Conservation (phyloP, 192 early-diverging fungal genomes). For the Backusella morwellensis region DNA sequence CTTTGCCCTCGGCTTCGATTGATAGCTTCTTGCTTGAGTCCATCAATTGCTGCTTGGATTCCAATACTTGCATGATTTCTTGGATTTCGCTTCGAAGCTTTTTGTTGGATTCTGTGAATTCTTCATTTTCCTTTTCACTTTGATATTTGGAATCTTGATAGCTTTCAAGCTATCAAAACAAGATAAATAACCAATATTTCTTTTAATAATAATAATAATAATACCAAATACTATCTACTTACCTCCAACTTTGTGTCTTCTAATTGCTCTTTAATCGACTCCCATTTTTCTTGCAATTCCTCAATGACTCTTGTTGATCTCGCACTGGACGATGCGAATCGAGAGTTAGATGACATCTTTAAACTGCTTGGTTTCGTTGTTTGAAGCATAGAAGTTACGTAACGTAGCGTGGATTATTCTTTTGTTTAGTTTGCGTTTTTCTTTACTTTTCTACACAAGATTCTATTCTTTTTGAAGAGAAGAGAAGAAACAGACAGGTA, state of each 20-base stretch:
- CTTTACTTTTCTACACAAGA: not conserved
- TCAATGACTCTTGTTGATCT: slow-evolving; percentile 4
- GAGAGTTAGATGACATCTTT: slow-evolving; percentile 1
- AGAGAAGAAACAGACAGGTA: not conserved
- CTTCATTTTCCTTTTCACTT: slow-evolving; percentile 4
- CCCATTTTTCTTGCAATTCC: not conserved
- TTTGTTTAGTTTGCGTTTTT: not conserved
- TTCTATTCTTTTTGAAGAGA: not conserved
- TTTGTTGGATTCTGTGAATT: not conserved
- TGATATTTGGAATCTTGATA: slow-evolving; percentile 1
- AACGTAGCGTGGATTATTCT: not conserved
- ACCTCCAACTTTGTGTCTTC: not conserved
- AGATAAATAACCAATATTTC: not conserved
- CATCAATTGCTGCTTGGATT: not conserved
- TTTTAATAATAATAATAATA: not conserved
- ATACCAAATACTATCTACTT: not conserved
- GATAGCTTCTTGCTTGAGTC: not conserved
- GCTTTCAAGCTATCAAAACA: not conserved
- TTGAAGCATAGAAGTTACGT: not conserved
- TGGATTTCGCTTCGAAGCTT: not conserved
- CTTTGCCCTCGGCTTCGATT: slow-evolving; percentile 43
- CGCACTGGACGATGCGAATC: not conserved
- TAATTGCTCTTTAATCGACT: not conserved
- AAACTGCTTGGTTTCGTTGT: not conserved
- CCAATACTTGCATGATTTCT: not conserved